Evolutionary conservation across 1,284 basidiomycete species (phyloP).

Genomic region (Cerrena zonata): DNA sequence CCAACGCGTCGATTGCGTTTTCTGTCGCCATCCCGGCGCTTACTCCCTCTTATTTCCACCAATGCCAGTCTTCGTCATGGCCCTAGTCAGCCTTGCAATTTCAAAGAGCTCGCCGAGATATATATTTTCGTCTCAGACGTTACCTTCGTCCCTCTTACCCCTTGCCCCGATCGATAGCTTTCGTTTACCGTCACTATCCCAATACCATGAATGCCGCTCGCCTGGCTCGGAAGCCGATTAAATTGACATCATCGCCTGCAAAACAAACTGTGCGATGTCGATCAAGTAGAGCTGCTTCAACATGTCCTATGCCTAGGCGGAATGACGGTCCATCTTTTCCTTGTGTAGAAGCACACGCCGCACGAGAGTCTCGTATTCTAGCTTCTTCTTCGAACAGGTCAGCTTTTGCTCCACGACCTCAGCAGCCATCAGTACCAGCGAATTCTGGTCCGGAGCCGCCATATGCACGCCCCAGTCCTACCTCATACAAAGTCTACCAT

Average conservation of each 20-base stretch:
- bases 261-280: conserved; percentile 14
- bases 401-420: conserved; percentile 15
- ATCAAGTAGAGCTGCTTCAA: conserved; percentile 21
- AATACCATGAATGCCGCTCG: conserved; percentile 18
- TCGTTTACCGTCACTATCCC: not conserved
- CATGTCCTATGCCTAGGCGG: conserved; percentile 22
- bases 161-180: not conserved
- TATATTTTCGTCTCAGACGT: not conserved
- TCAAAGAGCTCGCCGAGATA: not conserved
- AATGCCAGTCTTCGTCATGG: not conserved
- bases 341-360: conserved; percentile 71
- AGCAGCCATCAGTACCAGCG: conserved; percentile 22
- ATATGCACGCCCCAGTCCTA: conserved; percentile 69
- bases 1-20: conserved; percentile 8
- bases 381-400: conserved; percentile 15
- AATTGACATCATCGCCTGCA: conserved; percentile 10
- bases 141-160: not conserved
- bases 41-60: not conserved
- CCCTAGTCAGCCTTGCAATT: not conserved
- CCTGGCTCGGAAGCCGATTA: conserved; percentile 15
- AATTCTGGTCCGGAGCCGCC: conserved; percentile 67
- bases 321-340: conserved; percentile 50
- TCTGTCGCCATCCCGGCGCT: conserved; percentile 6
- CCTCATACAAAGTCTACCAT: conserved; percentile 63
- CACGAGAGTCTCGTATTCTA: conserved; percentile 51